Evolutionary conservation across 495 filamentous ascomycete species (phyloP).

Genomic region (Tuber brumale): DNA sequence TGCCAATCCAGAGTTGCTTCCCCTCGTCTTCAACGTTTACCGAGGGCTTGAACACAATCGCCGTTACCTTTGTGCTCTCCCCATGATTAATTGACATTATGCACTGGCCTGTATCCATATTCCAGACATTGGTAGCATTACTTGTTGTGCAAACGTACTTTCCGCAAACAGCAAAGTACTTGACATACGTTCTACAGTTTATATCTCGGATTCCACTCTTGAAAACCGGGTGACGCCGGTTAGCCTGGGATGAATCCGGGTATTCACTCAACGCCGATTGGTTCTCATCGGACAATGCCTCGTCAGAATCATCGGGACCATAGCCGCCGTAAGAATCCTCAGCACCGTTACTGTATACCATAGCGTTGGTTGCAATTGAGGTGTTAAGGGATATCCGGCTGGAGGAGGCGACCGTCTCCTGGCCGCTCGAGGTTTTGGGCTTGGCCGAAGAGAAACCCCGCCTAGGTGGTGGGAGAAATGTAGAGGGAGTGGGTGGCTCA

Average conservation of each 20-base stretch:
- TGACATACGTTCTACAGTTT: slow-evolving; percentile 72
- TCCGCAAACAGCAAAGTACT: slow-evolving; percentile 78
- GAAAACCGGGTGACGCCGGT: slow-evolving; percentile 71
- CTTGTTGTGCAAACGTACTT: slow-evolving; percentile 80
- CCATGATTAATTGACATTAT: slow-evolving; percentile 72
- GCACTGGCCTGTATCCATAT: slow-evolving; percentile 68
- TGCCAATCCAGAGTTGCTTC: slow-evolving; percentile 81
- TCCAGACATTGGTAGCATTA: slow-evolving; percentile 79
- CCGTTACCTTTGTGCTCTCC: slow-evolving; percentile 69
- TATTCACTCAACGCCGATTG: slow-evolving; percentile 52
- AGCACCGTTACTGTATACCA: slow-evolving; percentile 43
- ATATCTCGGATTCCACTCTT: slow-evolving; percentile 67
- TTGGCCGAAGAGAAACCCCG: slow-evolving; percentile 21
- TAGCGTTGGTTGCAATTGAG: slow-evolving; percentile 44
- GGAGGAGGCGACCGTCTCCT: slow-evolving; percentile 14
- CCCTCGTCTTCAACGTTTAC: slow-evolving; percentile 70
- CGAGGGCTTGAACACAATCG: slow-evolving; percentile 78
- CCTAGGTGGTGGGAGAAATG: slow-evolving; percentile 34
- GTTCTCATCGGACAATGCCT: slow-evolving; percentile 24
- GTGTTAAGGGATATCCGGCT: slow-evolving; percentile 10
- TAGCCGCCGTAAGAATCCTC: slow-evolving; percentile 38
- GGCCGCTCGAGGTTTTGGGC: slow-evolving; percentile 10
- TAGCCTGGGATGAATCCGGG: slow-evolving; percentile 78
- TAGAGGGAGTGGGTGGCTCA: slow-evolving; percentile 20
- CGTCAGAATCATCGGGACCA: slow-evolving; percentile 43